These are phyloP conservation scores for Arthrinium phaeospermum DNA, from an alignment of 2,329 filamentous ascomycete genomes.

Conservation along the genomic window DNA sequence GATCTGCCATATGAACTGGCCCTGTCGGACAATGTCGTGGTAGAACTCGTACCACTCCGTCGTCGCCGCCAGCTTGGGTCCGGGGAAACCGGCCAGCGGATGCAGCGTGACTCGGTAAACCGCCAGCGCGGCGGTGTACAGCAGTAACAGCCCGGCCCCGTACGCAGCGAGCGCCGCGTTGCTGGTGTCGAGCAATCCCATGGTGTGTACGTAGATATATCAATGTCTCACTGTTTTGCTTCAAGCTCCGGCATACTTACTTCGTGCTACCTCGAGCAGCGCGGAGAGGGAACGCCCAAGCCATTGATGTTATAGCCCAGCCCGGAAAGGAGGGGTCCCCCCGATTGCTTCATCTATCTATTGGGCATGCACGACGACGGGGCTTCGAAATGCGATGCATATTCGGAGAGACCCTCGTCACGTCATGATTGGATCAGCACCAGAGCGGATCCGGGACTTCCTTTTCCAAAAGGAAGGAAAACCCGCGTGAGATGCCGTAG, in stretches of 20 bases:
- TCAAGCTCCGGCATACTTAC: not conserved
- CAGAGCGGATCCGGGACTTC: not conserved
- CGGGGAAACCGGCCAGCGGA: constrained; percentile 45
- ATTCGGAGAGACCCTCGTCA: not conserved
- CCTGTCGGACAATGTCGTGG: constrained; percentile 48
- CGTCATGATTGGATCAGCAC: not conserved
- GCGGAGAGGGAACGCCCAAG: too few species aligned
- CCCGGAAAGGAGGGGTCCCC: not conserved
- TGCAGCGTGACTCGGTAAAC: constrained; percentile 42
- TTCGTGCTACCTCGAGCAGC: not conserved
- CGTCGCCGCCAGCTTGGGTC: constrained; percentile 45
- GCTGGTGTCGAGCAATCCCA: not conserved
- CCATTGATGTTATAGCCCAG: not conserved
- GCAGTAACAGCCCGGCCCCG: not conserved
- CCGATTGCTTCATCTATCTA: not conserved
- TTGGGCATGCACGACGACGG: not conserved
- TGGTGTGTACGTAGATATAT: not conserved
- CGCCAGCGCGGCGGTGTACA: not conserved
- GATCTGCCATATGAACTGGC: constrained; percentile 50
- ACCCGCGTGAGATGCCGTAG: not conserved
- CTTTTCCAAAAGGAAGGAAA: not conserved
- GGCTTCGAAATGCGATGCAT: not conserved
- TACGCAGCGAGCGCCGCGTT: not conserved
- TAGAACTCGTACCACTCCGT: constrained; percentile 49
- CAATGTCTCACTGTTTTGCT: not conserved